Evolutionary conservation across 495 filamentous ascomycete genomes (phyloP), one percentile per base, ranked within the genome.

Genomic region (Neurospora discreta): DNA sequence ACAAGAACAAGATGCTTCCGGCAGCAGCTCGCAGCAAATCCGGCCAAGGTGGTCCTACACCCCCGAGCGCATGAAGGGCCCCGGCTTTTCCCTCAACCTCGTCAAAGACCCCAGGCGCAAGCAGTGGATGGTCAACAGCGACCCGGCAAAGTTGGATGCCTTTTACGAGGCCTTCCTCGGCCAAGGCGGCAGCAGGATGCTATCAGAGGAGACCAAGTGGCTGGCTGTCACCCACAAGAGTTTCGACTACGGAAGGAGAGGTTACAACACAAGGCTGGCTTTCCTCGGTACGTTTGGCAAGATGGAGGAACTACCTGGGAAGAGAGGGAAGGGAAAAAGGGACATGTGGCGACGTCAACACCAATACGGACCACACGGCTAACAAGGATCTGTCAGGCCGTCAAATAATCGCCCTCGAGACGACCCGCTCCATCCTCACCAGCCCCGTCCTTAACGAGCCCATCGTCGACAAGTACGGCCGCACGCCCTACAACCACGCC

Each of bases 201-300:
- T 98, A 73, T 90, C 89, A 41, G 93, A 97, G 3, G 94, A 98
- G 82, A 84, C 95, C 75, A 97, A 98, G 82, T 99, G 95, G 95
- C 86, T 98, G 75, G 94, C 95, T 13, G 88, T 99, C 71, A 99
- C 95, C 44, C 95, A 99, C 81, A 98, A 98, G 89, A 97, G 93
- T 81, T 98, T 97, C 80, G 95, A 98, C 82, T 93, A 98, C 76
- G 95, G 93, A 68, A 85, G 93, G 77, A 89, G 94, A 83, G 94
- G 94, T 13, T 97, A 92, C 83, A 99, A 98, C 80, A 94, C 97
- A 73, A 89, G 94, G 71, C 85, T 99, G 80, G 91, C 91, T n/a
- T 94, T 91, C 74, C 84, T 97, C 43, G 95, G 95, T 97, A 87
- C 76, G 89, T 44, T 44, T 42, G 6, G 40, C 33, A 91, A 26